Percentiles rank a stretch among this genome's conserved stretches.
phyloP scores from a whole-genome alignment of 2,329 filamentous ascomycete species.

The Magnaporthiopsis rhizophila region DNA sequence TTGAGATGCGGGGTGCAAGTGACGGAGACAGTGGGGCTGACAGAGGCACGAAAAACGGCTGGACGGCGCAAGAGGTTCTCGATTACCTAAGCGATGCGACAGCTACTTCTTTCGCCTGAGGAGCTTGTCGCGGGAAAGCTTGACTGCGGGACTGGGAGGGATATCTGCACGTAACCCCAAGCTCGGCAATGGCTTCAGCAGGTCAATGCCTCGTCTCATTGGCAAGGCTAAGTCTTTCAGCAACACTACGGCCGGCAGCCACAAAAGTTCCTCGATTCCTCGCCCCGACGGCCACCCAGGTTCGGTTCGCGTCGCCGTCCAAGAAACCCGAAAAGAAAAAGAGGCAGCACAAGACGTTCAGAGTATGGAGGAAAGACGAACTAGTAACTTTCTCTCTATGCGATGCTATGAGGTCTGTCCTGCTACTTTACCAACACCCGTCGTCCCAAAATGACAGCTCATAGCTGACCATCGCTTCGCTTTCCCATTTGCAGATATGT shows the following conservation, averaged over 20 bases:
- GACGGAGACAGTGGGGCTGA: not conserved
- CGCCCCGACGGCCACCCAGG: conserved; percentile 35
- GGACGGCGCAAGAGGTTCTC: not conserved
- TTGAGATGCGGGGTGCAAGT: not conserved
- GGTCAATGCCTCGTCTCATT: conserved; percentile 47
- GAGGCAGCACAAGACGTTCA: conserved; percentile 55
- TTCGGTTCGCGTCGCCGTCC: conserved; percentile 34
- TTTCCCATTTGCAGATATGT: conserved; percentile 58
- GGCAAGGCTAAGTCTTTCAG: conserved; percentile 39
- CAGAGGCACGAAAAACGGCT: too few relatives aligned
- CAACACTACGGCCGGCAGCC: conserved; percentile 32
- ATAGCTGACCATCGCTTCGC: conserved; percentile 8
- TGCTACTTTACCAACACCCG: not conserved
- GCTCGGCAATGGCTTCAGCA: conserved; percentile 38
- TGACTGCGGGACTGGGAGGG: not conserved
- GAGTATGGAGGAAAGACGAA: conserved; percentile 57
- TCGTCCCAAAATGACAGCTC: conserved; percentile 9
- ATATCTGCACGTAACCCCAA: not conserved
- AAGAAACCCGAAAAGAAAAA: conserved; percentile 50
- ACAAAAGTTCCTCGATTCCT: conserved; percentile 40
- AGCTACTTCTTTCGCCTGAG: not conserved
- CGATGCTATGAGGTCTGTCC: conserved; percentile 78
- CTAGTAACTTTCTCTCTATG: conserved; percentile 72
- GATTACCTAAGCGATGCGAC: not conserved
- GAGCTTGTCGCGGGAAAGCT: not conserved